phyloP scores from a whole-genome alignment of 257 asterid species.

The Paraleonurus japonicus region DNA sequence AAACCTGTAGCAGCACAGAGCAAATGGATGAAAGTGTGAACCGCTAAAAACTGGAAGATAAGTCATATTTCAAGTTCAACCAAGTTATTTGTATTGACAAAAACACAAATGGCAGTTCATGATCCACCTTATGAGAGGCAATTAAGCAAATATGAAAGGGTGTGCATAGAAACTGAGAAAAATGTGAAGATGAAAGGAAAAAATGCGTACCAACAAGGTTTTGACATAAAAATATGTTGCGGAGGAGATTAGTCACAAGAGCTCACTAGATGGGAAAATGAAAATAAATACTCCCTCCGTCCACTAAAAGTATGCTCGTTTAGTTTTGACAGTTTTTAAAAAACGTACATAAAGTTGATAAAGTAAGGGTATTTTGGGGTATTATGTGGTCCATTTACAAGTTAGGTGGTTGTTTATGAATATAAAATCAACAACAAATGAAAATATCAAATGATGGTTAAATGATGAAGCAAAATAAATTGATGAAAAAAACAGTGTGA shows the following conservation, averaged over 20 bases:
- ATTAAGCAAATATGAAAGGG: constrained; percentile 6
- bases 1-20: constrained; percentile 63
- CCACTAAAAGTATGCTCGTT: too few relatives aligned
- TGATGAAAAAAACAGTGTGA: too few relatives aligned
- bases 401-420: too few relatives aligned
- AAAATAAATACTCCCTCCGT: too few relatives aligned
- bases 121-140: constrained; percentile 1
- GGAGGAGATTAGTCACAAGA: not conserved
- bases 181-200: not conserved
- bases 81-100: constrained; percentile 14
- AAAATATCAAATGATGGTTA: too few relatives aligned
- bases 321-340: too few relatives aligned
- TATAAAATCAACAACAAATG: too few relatives aligned
- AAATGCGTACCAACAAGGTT: not conserved
- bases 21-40: constrained; percentile 27
- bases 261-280: not conserved
- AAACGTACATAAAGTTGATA: too few relatives aligned
- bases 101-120: not conserved
- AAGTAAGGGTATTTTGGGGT: too few relatives aligned
- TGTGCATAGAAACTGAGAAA: constrained; percentile 1
- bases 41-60: constrained; percentile 27
- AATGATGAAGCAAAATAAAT: too few relatives aligned
- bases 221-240: constrained; percentile 14
- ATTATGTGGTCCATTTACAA: too few relatives aligned
- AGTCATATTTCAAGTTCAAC: constrained; percentile 21